These are phyloP conservation scores for Hortiboletus campestris DNA, from an alignment of 768 basidiomycete genomes.

Conservation along the genomic window DNA sequence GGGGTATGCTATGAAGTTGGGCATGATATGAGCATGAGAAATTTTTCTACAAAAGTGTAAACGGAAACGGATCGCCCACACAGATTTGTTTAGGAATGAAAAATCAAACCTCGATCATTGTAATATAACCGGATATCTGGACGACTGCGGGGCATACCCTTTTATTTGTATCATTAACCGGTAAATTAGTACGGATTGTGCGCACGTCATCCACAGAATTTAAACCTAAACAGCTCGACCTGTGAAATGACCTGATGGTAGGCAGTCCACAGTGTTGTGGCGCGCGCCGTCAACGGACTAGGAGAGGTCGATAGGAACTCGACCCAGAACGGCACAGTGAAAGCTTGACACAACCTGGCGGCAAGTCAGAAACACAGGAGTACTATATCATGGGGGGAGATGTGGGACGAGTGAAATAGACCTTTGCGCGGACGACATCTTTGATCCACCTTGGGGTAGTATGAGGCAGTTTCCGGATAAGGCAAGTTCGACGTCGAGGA, in stretches of 20 bases:
- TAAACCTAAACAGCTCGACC: not conserved
- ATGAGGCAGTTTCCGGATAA: not conserved
- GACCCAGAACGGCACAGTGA: not conserved
- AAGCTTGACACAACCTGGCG: not conserved
- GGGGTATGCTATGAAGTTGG: not conserved
- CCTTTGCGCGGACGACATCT: not conserved
- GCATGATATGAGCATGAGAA: not conserved
- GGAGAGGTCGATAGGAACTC: not conserved
- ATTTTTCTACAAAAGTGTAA: slow-evolving; percentile 2
- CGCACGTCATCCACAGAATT: not conserved
- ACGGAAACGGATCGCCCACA: slow-evolving; percentile 2
- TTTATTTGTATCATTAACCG: not conserved
- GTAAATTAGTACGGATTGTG: not conserved
- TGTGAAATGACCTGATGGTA: not conserved
- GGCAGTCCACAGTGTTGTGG: not conserved
- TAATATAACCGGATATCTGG: slow-evolving; percentile 6
- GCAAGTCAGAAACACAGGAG: not conserved
- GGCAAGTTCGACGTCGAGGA: slow-evolving; percentile 12
- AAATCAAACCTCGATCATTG: slow-evolving; percentile 16
- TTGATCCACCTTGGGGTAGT: not conserved
- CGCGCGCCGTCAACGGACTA: not conserved
- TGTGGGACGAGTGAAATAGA: not conserved
- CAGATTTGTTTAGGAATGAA: slow-evolving; percentile 6
- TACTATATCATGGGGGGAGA: too few species aligned
- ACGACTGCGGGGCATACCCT: not conserved